These are phyloP conservation scores for Cutaneotrichosporon sp. DNA, from an alignment of 1,284 basidiomycete species.

Conservation along the genomic window DNA sequence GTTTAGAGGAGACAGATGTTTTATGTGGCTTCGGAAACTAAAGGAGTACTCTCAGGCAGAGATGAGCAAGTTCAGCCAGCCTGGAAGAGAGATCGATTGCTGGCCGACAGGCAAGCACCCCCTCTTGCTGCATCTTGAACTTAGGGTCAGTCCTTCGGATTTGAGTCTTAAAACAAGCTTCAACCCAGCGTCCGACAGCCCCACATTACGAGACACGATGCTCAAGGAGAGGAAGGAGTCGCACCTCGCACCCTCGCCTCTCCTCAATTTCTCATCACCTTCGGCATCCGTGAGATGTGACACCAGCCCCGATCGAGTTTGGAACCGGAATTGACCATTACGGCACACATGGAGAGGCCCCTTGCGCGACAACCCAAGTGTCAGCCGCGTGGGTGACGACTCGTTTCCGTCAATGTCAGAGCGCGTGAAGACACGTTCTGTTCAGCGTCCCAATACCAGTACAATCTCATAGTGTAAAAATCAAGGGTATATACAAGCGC, in stretches of 20 bases:
- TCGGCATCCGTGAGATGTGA: background rate
- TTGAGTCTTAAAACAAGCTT: background rate
- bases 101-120: no score
- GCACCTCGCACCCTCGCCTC: background rate
- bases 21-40: no score
- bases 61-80: no score
- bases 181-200: no score
- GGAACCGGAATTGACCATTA: background rate
- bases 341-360: background rate
- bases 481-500: conserved; percentile 1
- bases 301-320: background rate
- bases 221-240: no score
- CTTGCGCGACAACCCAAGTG: background rate
- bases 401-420: background rate
- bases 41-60: no score
- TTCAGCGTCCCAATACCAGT: background rate
- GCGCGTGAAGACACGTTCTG: background rate
- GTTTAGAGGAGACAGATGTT: background rate
- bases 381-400: background rate
- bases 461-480: background rate
- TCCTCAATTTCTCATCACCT: background rate
- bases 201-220: no score
- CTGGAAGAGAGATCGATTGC: no score
- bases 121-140: background rate
- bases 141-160: background rate